phyloP scores from a whole-genome alignment of 306 rosid species.

The Acacia melanoxylon region DNA sequence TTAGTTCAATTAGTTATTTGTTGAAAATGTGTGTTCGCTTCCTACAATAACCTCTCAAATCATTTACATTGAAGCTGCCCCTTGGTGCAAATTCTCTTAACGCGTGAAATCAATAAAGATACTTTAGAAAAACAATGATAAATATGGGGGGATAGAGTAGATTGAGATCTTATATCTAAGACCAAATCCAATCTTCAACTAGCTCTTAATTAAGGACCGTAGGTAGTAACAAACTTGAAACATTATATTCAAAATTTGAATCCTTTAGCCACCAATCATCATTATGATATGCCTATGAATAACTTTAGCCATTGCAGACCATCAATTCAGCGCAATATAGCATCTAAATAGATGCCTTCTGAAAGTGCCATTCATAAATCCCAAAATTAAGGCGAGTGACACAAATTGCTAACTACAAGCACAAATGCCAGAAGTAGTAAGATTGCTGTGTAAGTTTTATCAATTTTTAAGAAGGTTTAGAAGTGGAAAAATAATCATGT shows the following conservation, averaged over 20 bases:
- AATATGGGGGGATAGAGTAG: no score
- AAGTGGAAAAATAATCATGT: background rate
- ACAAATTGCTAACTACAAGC: background rate
- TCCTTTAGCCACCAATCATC: constrained; percentile 20
- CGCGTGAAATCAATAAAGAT: no score
- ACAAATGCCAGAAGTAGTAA: background rate
- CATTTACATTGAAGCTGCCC: no score
- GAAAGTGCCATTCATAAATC: background rate
- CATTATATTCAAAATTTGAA: background rate
- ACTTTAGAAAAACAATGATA: no score
- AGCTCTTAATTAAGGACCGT: no score
- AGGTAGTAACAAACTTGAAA: background rate
- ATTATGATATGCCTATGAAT: constrained; percentile 14
- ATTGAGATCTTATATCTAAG: no score
- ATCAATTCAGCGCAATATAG: background rate
- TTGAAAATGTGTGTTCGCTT: no score
- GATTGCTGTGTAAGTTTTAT: background rate
- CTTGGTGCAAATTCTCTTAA: no score
- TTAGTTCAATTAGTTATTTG: no score
- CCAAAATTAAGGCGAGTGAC: constrained; percentile 3
- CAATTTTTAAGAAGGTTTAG: background rate
- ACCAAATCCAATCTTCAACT: no score
- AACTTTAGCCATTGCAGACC: constrained; percentile 14
- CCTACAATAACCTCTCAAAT: no score
- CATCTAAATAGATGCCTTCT: background rate